phyloP scores from a whole-genome alignment of 169 alveolate genomes.

The Blepharisma undulans region DNA sequence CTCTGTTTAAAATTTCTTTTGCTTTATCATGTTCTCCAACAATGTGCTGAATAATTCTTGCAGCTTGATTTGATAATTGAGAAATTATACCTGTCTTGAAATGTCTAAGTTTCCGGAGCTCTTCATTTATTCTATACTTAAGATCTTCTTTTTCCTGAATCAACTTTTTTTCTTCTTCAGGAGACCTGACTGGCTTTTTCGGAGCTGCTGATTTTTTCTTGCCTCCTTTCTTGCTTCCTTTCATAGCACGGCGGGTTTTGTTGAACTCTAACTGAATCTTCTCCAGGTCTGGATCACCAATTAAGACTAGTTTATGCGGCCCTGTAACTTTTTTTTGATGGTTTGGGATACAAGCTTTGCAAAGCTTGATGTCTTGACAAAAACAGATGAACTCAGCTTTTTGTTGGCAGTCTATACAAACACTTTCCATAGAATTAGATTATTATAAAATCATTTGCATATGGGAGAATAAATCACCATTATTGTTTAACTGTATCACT shows the following conservation, averaged over 20 bases:
- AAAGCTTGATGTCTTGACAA: not conserved
- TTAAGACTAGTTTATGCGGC: constrained; percentile 7
- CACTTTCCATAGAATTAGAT: not conserved
- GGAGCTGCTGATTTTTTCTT: not conserved
- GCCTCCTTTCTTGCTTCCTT: not conserved
- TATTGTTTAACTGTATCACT: not conserved
- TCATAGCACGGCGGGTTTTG: not conserved
- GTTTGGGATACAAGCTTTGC: not conserved
- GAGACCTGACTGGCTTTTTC: not conserved
- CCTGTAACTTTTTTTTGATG: constrained; percentile 18
- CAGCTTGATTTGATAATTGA: constrained; percentile 5
- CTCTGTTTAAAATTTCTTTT: not conserved
- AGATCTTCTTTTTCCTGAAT: not conserved
- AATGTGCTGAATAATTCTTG: not conserved
- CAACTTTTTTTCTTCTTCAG: not conserved
- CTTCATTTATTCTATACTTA: not conserved
- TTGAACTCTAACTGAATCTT: not conserved
- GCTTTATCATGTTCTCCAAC: not conserved
- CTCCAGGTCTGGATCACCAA: constrained; percentile 26
- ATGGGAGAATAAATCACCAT: not conserved
- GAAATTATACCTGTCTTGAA: not conserved
- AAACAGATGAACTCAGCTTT: constrained; percentile 31
- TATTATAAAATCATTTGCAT: no score
- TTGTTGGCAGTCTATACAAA: constrained; percentile 22
- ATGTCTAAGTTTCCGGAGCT: not conserved